These are phyloP conservation scores for Yamadazyma jaroonii DNA, from an alignment of 1,139 yeast species.

Conservation along the genomic window DNA sequence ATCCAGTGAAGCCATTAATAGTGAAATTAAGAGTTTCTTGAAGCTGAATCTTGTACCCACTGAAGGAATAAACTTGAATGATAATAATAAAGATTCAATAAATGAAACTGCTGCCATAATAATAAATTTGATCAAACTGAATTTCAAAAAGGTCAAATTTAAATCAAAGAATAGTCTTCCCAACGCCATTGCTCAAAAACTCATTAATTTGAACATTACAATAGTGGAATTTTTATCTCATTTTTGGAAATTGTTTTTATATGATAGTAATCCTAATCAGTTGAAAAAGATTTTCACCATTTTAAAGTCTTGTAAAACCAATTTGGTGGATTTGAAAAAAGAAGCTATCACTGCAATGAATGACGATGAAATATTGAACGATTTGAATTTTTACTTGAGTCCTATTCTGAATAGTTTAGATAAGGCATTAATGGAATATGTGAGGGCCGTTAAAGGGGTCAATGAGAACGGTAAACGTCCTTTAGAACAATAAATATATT, in stretches of 20 bases:
- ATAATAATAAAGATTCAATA: constrained; percentile 34
- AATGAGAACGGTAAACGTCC: constrained; percentile 31
- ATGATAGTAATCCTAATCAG: constrained; percentile 38
- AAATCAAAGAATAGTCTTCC: constrained; percentile 3
- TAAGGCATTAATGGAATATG: constrained; percentile 31
- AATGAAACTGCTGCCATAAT: constrained; percentile 51
- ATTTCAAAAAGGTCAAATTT: constrained; percentile 37
- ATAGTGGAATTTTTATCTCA: constrained; percentile 44
- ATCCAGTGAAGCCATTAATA: constrained; percentile 9
- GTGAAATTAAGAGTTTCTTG: constrained; percentile 28
- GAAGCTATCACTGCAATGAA: constrained; percentile 7
- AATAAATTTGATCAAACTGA: constrained; percentile 49
- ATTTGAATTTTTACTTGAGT: constrained; percentile 28
- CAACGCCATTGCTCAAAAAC: constrained; percentile 34
- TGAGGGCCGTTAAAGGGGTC: constrained; percentile 25
- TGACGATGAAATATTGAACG: constrained; percentile 30
- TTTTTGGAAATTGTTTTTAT: constrained; percentile 41
- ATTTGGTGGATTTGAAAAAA: constrained; percentile 22
- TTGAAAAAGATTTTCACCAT: constrained; percentile 36
- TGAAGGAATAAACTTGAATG: constrained; percentile 37
- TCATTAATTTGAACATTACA: constrained; percentile 38
- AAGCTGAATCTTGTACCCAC: constrained; percentile 16
- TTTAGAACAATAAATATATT: constrained; percentile 11
- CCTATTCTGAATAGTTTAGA: constrained; percentile 27
- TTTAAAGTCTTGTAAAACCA: constrained; percentile 31